Conservation (phyloP, 257 asterid genomes). For the Primulina tabacum region DNA sequence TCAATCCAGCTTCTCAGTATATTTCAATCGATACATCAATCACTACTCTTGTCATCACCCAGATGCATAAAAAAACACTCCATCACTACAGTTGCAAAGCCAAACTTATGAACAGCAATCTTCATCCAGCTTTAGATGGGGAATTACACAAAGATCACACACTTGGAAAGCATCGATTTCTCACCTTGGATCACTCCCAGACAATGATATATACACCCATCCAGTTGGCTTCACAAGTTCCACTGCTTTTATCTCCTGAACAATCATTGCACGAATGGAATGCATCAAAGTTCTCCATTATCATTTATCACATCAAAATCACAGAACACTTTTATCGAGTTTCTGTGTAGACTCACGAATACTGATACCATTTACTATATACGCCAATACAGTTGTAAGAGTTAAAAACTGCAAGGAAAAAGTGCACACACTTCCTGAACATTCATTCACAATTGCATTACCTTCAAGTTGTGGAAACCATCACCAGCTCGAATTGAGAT, state of each 20-base stretch:
- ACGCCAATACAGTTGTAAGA: neutral
- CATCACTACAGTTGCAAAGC: neutral
- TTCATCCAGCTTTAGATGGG: constrained; percentile 11
- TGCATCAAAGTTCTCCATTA: constrained; percentile 11
- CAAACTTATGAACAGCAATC: constrained; percentile 3
- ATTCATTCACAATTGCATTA: constrained; percentile 17
- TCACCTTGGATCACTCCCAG: constrained; percentile 91
- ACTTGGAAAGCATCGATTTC: constrained; percentile 15
- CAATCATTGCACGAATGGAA: constrained; percentile 16
- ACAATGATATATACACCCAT: constrained; percentile 81
- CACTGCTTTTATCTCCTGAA: constrained; percentile 80
- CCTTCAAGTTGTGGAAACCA: constrained; percentile 97
- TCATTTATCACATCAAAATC: neutral
- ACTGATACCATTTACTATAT: neutral
- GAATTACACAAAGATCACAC: neutral
- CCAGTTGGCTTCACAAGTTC: constrained; percentile 90
- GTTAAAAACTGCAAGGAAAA: neutral
- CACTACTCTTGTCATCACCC: neutral
- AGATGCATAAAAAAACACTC: neutral
- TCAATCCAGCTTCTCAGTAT: neutral
- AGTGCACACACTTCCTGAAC: neutral
- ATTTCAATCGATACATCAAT: neutral
- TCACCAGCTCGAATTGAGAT: constrained; percentile 89
- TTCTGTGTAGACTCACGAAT: constrained; percentile 7
- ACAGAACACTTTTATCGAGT: neutral